These are phyloP conservation scores for Pachysandra terminalis DNA, from an alignment of 164 flowering plant species.

Conservation along the genomic window DNA sequence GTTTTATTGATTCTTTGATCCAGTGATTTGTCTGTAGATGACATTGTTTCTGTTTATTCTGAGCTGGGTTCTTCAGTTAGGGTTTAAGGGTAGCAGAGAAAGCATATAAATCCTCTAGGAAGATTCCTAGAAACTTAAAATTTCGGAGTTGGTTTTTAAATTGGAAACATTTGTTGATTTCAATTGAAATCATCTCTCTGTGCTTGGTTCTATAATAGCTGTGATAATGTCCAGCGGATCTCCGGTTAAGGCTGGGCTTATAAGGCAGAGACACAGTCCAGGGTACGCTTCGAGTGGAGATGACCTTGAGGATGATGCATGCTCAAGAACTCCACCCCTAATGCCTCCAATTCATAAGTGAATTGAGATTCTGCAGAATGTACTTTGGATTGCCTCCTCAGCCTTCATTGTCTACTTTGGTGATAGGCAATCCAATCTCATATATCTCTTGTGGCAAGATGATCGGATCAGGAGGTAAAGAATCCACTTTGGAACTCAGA, in stretches of 20 bases:
- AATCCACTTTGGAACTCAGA: neutral
- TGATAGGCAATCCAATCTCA: conserved; percentile 63
- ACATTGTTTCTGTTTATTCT: neutral
- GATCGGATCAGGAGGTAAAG: conserved; percentile 71
- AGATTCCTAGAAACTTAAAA: conserved; percentile 4
- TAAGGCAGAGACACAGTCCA: conserved; percentile 87
- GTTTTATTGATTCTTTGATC: too few species aligned
- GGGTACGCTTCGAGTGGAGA: conserved; percentile 79
- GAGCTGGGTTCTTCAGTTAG: conserved; percentile 7
- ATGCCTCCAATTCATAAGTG: conserved; percentile 42
- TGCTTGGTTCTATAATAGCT: conserved; percentile 1
- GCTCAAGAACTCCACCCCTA: conserved; percentile 39
- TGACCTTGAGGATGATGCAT: conserved; percentile 84
- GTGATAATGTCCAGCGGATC: conserved; percentile 75
- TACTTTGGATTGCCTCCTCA: conserved; percentile 83
- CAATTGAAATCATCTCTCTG: neutral
- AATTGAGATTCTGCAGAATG: conserved; percentile 66
- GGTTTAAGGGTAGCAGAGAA: too few species aligned
- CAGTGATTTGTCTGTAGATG: conserved; percentile 2
- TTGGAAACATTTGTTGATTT: conserved; percentile 7
- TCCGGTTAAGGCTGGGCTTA: conserved; percentile 50
- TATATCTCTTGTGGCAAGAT: conserved; percentile 63
- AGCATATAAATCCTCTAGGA: too few species aligned
- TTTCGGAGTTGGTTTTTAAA: conserved; percentile 1
- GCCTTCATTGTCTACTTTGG: conserved; percentile 70